Evolutionary conservation across 2,329 filamentous ascomycete genomes (phyloP).

Genomic region (Aspergillus spinulosporus): DNA sequence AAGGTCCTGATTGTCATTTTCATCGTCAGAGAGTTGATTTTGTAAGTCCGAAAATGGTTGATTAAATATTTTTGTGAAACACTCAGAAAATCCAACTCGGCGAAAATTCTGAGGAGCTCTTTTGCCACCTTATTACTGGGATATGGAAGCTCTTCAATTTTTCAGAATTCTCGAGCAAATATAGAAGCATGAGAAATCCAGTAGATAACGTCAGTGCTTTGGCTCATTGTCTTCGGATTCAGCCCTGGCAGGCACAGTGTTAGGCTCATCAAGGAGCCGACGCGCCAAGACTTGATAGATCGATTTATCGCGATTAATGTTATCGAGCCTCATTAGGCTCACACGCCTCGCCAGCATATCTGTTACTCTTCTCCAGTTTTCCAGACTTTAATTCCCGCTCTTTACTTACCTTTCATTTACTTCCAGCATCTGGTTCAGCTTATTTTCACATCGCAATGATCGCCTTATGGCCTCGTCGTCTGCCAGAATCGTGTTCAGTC

Average conservation of each 20-base stretch:
- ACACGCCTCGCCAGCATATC: background rate
- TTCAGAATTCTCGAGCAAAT: background rate
- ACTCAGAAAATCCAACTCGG: background rate
- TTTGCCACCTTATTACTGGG: background rate
- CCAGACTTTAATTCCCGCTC: background rate
- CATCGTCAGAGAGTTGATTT: too few species aligned
- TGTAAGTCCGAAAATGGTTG: too few species aligned
- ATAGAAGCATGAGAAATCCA: background rate
- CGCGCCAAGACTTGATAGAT: slow-evolving; percentile 8
- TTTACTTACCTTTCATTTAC: background rate
- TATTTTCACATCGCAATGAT: background rate
- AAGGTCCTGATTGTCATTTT: too few species aligned
- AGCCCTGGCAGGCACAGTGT: background rate
- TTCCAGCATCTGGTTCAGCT: too few species aligned
- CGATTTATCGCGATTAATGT: background rate
- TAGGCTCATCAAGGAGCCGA: background rate
- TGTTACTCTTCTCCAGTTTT: background rate
- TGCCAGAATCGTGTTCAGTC: background rate
- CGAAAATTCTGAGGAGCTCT: background rate
- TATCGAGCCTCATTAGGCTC: background rate
- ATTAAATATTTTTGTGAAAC: background rate
- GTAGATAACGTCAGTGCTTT: background rate
- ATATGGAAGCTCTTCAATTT: background rate
- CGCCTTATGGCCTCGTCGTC: background rate
- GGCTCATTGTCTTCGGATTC: background rate